Conservation (phyloP, 257 asterid species). For the Solanum virginianum region DNA sequence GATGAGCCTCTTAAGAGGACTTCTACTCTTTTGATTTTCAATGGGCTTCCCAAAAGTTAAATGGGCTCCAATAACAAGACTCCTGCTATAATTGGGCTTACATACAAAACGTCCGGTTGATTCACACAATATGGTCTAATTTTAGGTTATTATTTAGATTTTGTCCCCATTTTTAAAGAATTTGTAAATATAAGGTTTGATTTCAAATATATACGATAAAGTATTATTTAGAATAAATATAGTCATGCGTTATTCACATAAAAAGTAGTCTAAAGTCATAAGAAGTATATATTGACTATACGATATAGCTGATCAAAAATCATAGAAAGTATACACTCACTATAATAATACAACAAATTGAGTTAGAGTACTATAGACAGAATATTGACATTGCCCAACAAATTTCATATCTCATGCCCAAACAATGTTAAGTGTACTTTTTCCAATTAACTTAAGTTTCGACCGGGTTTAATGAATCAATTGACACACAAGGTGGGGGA, state of each 20-base stretch:
- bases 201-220: too few species aligned
- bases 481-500: not conserved
- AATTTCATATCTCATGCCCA: too few species aligned
- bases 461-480: not conserved
- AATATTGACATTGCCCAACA: too few species aligned
- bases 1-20: not conserved
- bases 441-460: not conserved
- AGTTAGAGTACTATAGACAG: too few species aligned
- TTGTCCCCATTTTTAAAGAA: not conserved
- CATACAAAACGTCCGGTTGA: not conserved
- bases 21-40: not conserved
- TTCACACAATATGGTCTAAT: not conserved
- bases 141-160: not conserved
- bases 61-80: not conserved
- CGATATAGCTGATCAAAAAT: too few species aligned
- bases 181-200: not conserved
- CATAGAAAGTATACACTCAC: too few species aligned
- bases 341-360: too few species aligned
- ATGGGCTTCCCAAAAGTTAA: not conserved
- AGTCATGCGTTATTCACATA: too few species aligned
- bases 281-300: too few species aligned
- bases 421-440: too few species aligned
- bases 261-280: too few species aligned
- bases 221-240: too few species aligned
- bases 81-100: not conserved